Percentiles rank a stretch among this genome's conserved stretches.
Conservation (phyloP, 2,329 filamentous ascomycete species). For the Beauveria pseudobassiana region DNA sequence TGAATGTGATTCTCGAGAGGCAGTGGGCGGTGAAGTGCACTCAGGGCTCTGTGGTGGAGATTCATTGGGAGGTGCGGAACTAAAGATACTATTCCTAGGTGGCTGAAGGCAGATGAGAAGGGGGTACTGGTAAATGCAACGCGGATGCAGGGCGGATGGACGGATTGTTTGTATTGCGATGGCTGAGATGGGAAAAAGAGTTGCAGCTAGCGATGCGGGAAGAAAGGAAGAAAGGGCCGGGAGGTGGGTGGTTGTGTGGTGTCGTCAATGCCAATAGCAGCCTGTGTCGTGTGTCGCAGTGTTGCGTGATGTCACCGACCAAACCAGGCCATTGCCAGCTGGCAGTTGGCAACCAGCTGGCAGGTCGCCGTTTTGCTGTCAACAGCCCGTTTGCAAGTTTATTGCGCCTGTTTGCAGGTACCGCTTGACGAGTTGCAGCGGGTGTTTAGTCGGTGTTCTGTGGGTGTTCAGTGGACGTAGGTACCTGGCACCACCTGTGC, state of each 20-base stretch:
- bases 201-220: background rate
- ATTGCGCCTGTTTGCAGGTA: background rate
- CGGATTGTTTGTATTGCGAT: background rate
- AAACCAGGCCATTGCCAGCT: conserved; percentile 1
- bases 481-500: background rate
- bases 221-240: background rate
- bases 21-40: background rate
- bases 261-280: background rate
- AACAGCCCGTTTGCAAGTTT: background rate
- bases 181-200: background rate
- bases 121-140: background rate
- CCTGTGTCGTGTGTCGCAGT: background rate
- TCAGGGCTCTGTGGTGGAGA: background rate
- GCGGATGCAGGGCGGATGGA: background rate
- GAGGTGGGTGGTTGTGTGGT: background rate
- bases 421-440: background rate
- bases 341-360: background rate
- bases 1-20: background rate
- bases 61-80: background rate
- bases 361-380: background rate
- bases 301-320: background rate
- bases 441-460: background rate
- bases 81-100: background rate
- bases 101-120: background rate
- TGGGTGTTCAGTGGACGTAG: background rate